Evolutionary conservation across 208 protist genomes (phyloP).

Genomic region (Histomonas meleagridis): DNA sequence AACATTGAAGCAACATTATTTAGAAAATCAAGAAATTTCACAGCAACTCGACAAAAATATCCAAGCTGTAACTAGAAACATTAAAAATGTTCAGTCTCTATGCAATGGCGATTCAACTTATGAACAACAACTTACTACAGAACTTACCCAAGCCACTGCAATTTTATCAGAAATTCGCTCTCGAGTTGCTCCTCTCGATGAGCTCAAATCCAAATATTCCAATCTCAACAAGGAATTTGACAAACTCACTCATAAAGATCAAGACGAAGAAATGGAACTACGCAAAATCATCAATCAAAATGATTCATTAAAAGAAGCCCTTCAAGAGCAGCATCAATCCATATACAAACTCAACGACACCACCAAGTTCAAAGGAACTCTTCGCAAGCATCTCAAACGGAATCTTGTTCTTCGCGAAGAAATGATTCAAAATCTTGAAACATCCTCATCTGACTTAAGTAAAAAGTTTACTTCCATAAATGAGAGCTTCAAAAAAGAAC

Average conservation of each 20-base stretch:
- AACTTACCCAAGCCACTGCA: neutral
- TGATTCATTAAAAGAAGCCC: neutral
- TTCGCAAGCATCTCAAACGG: neutral
- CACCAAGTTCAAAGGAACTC: neutral
- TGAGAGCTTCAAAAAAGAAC: neutral
- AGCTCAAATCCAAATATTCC: neutral
- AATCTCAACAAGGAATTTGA: neutral
- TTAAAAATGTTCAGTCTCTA: neutral
- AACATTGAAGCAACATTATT: neutral
- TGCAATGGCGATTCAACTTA: neutral
- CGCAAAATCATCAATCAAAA: neutral
- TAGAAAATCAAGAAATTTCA: neutral
- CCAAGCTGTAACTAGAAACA: neutral
- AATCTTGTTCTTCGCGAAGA: neutral
- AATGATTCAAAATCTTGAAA: neutral
- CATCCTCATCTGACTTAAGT: neutral
- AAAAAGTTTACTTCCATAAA: neutral
- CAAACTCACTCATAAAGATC: neutral
- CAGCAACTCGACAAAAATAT: neutral
- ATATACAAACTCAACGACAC: neutral
- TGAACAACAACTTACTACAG: slow-evolving; percentile 3
- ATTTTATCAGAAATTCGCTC: neutral
- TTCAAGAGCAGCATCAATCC: neutral
- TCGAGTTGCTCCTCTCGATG: neutral
- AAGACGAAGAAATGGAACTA: neutral